phyloP scores from a whole-genome alignment of 176 grass and related monocot species.

The Aegilops longissima region DNA sequence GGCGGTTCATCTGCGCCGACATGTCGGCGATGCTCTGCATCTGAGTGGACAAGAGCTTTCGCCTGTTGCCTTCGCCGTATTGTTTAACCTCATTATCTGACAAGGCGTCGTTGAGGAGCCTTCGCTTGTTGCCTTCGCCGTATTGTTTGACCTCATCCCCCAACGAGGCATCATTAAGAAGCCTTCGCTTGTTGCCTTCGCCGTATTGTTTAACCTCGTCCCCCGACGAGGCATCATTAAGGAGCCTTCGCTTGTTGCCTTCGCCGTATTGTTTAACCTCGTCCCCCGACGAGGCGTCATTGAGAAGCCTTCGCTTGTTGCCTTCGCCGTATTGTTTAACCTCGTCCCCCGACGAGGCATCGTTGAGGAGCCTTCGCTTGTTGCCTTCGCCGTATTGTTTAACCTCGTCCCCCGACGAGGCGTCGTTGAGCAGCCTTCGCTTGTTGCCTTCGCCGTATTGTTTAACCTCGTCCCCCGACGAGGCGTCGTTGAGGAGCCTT shows the following conservation, averaged over 20 bases:
- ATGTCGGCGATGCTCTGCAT: constrained; percentile 31
- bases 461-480: not conserved
- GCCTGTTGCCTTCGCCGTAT: not conserved
- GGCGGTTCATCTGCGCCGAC: constrained; percentile 33
- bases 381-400: not conserved
- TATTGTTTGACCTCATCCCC: not conserved
- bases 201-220: not conserved
- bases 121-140: not conserved
- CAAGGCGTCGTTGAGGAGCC: not conserved
- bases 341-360: not conserved
- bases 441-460: not conserved
- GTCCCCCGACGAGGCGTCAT: not conserved
- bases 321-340: not conserved
- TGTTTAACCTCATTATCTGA: not conserved
- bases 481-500: not conserved
- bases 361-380: not conserved
- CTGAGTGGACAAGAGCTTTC: constrained; percentile 8
- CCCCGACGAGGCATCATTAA: not conserved
- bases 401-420: not conserved
- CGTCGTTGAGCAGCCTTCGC: constrained; percentile 2
- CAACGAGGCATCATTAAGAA: not conserved
- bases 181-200: not conserved
- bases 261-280: not conserved
- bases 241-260: not conserved
- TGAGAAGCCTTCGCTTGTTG: not conserved